Base-by-base conservation (phyloP, 108 stramenopile species). In the Nitzschia sp. region DNA sequence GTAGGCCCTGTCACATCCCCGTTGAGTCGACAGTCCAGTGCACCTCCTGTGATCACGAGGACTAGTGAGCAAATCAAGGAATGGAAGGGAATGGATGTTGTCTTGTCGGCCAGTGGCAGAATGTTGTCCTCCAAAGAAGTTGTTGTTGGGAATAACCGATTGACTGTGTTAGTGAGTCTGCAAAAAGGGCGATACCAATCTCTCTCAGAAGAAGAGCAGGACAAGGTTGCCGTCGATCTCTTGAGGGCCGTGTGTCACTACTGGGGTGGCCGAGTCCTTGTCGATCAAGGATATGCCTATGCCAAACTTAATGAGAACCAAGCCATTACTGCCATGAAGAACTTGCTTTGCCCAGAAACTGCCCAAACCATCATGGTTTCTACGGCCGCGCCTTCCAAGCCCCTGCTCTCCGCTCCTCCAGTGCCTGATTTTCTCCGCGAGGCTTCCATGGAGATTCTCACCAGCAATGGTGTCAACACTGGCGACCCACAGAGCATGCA, bases 91-190 rank as follows among this genome's bases (percentile, higher is more conserved):
- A 72, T 65, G 71, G 71, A 72, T 58, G 42, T 65, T 7, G 63
- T 65, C 8, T 39, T 65, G 7, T 39, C 63, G 6, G 51, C 53
- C 8, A 61, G 51, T 25, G 26, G 63, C 40, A 53, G 53, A 19
- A 42, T 43, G 22, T 55, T 72, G 8, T 38, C 51, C 1, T 42
- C 25, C 15, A 51, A 65, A 19, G 26, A 43, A 10, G 22, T 20
- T 26, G 51, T 72, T 10, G 29, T 72, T 12, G 71, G 71, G 17
- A 72, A 72, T 42, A 72, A 72, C 44, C 53, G 71, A 50, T 61
- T 72, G 19, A 20, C 51, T 9, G 63, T 72, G 1, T 26, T 72
- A 41, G 14, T 72, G 8, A 19, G 17, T 8, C 17, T 72, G 39
- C 60, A 65, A 50, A 50, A 46, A 14, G 48, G 46, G 6, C 54